These are phyloP conservation scores for Yamadazyma laniorum DNA, from an alignment of 805 yeast genomes.

Conservation along the genomic window DNA sequence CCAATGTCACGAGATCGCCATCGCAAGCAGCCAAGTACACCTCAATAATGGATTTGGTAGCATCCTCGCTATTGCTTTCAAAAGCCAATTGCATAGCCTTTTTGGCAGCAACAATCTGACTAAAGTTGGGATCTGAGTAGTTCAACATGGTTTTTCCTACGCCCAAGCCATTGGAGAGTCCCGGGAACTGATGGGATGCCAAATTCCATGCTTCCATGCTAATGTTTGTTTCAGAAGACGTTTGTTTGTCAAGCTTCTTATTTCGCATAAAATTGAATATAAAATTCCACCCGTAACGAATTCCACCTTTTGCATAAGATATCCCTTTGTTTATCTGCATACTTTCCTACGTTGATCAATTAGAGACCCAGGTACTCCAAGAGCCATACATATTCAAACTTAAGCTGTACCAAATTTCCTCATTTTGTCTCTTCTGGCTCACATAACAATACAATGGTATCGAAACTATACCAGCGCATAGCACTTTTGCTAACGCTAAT, in stretches of 20 bases:
- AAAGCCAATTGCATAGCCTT: slow-evolving; percentile 21
- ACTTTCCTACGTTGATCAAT: too few species aligned
- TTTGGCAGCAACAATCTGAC: slow-evolving; percentile 26
- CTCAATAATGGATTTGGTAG: slow-evolving; percentile 18
- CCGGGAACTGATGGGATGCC: slow-evolving; percentile 2
- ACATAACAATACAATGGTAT: too few species aligned
- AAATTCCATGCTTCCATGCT: slow-evolving; percentile 25
- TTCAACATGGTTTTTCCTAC: slow-evolving; percentile 13
- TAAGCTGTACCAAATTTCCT: too few species aligned
- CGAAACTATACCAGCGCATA: slow-evolving; percentile 14
- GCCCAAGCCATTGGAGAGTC: neutral
- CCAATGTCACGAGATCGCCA: slow-evolving; percentile 35
- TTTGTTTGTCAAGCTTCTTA: too few species aligned
- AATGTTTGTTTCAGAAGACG: neutral
- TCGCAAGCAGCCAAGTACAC: slow-evolving; percentile 34
- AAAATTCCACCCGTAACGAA: too few species aligned
- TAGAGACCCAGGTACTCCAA: too few species aligned
- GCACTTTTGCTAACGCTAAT: slow-evolving; percentile 8
- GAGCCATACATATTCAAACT: too few species aligned
- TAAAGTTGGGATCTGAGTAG: slow-evolving; percentile 27
- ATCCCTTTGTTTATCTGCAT: too few species aligned
- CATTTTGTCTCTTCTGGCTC: too few species aligned
- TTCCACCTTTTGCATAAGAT: too few species aligned
- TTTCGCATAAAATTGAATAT: too few species aligned
- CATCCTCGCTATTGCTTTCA: slow-evolving; percentile 11